Conservation (phyloP, 495 filamentous ascomycete species). For the Pyrenopolyporus hunteri region DNA sequence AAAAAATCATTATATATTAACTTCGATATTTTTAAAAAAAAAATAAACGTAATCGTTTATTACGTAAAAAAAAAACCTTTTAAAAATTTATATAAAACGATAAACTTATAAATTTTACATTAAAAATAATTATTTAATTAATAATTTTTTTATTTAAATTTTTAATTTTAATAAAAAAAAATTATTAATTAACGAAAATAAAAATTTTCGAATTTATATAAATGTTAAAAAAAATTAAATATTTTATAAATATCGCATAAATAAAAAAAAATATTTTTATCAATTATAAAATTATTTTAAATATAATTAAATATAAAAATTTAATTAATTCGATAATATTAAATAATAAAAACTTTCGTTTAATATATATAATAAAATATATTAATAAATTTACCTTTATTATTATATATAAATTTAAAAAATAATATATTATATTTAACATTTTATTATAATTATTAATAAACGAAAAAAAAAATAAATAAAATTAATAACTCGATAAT, state of each 20-base stretch:
- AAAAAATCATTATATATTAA: not conserved
- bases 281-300: conserved; percentile 3
- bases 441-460: not conserved
- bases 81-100: not conserved
- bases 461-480: not conserved
- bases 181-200: conserved; percentile 10
- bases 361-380: conserved; percentile 6
- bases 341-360: not conserved
- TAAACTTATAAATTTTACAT: not conserved
- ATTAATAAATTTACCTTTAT: conserved; percentile 9
- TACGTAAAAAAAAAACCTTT: not conserved
- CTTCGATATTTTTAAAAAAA: not conserved
- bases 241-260: conserved; percentile 4
- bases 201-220: conserved; percentile 1
- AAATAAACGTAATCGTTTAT: conserved; percentile 1
- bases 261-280: not conserved
- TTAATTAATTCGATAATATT: not conserved
- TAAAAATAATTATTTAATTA: not conserved
- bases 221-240: not conserved
- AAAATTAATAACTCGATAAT: not conserved
- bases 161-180: not conserved
- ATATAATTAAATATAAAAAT: conserved; percentile 1
- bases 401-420: conserved; percentile 3
- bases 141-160: not conserved
- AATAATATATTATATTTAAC: conserved; percentile 8